Conservation (phyloP, 306 rosid genomes). For the Citrullus mucosospermus region DNA sequence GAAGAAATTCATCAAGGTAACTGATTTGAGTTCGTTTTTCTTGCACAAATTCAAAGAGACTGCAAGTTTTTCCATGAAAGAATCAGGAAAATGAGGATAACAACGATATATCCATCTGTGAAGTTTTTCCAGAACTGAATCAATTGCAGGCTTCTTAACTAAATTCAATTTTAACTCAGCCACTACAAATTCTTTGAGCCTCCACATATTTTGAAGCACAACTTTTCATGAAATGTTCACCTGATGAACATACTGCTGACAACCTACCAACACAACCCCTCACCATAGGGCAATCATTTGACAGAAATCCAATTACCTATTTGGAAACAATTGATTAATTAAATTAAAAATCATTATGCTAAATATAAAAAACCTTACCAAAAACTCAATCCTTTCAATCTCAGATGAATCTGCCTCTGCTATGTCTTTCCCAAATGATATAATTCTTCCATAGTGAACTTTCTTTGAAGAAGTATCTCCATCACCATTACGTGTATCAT, state of each 20-base stretch:
- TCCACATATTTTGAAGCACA: not conserved
- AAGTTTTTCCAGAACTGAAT: not conserved
- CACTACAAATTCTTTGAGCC: not conserved
- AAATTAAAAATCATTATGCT: not conserved
- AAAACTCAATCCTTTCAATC: slow-evolving; percentile 49
- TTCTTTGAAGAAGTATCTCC: slow-evolving; percentile 17
- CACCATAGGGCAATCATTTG: not conserved
- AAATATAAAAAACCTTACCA: slow-evolving; percentile 24
- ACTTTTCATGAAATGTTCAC: not conserved
- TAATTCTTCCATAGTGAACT: slow-evolving; percentile 53
- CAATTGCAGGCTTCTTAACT: not conserved
- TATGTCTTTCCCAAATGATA: slow-evolving; percentile 63
- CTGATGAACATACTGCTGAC: not conserved
- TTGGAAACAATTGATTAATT: not conserved
- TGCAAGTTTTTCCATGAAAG: not conserved
- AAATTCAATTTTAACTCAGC: not conserved
- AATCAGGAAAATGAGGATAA: not conserved
- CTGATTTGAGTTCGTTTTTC: not conserved
- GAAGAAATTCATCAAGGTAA: not conserved
- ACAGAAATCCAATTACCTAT: not conserved
- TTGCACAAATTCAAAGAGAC: not conserved
- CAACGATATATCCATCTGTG: not conserved
- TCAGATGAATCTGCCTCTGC: slow-evolving; percentile 54
- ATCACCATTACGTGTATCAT: slow-evolving; percentile 12
- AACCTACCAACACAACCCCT: not conserved